phyloP scores from a whole-genome alignment of 768 basidiomycete species.

The Boletus subcaerulescens region DNA sequence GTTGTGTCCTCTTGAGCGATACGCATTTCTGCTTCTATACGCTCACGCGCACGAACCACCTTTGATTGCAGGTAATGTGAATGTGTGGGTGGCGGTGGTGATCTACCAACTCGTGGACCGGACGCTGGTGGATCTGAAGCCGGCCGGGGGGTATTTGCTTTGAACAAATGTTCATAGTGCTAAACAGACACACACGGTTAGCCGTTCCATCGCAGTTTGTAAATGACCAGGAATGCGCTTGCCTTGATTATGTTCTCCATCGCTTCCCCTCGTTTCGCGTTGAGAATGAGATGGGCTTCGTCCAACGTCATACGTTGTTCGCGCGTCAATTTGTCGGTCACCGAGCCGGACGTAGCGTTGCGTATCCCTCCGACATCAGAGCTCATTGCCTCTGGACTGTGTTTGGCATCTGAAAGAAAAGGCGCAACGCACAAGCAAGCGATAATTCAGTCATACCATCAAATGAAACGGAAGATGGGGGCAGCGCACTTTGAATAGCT shows the following conservation, averaged over 20 bases:
- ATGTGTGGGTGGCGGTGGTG: constrained; percentile 44
- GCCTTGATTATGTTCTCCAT: constrained; percentile 75
- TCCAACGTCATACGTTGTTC: constrained; percentile 92
- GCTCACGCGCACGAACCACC: constrained; percentile 90
- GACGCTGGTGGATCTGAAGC: constrained; percentile 45
- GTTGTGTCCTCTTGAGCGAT: constrained; percentile 24
- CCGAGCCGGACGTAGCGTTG: constrained; percentile 68
- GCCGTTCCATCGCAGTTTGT: background rate
- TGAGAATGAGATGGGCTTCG: constrained; percentile 91
- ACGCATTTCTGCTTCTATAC: constrained; percentile 84
- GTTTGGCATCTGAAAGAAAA: constrained; percentile 72
- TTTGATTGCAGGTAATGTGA: constrained; percentile 97
- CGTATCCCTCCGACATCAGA: constrained; percentile 71
- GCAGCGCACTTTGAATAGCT: constrained; percentile 81
- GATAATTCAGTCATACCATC: background rate
- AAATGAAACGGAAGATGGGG: background rate
- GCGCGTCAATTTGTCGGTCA: constrained; percentile 78
- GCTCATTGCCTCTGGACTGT: constrained; percentile 68
- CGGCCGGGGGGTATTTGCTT: constrained; percentile 76
- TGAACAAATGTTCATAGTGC: constrained; percentile 94
- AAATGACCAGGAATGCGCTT: constrained; percentile 16
- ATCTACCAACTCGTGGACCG: constrained; percentile 38
- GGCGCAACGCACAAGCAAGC: background rate
- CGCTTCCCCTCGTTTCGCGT: constrained; percentile 71
- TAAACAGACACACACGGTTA: constrained; percentile 31